phyloP scores from a whole-genome alignment of 257 asterid species.

The Forsythia viridissima region DNA sequence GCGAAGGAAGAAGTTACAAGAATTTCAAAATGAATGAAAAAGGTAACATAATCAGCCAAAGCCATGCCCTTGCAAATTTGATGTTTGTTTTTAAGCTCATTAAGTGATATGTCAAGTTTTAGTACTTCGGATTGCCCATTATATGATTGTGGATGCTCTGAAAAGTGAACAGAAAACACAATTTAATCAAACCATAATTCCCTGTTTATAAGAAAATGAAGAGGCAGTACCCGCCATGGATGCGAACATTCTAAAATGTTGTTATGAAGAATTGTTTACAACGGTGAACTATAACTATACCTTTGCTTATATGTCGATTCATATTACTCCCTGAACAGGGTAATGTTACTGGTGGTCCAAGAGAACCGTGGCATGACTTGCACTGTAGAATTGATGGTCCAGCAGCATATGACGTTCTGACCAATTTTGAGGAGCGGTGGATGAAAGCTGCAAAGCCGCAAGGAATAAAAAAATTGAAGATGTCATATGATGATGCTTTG shows the following conservation, averaged over 20 bases:
- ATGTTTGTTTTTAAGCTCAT: background rate
- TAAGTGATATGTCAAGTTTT: background rate
- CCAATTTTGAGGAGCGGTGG: slow-evolving; percentile 67
- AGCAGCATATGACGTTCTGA: slow-evolving; percentile 57
- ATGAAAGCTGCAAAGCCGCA: slow-evolving; percentile 44
- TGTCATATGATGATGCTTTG: slow-evolving; percentile 54
- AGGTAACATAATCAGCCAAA: background rate
- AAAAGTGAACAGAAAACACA: background rate
- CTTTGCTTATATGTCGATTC: background rate
- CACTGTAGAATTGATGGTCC: slow-evolving; percentile 69
- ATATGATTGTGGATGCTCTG: background rate
- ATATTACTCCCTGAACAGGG: background rate
- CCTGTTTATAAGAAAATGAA: background rate
- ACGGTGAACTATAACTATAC: slow-evolving; percentile 37
- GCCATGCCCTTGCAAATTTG: background rate
- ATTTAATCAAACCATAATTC: background rate
- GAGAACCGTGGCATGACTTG: slow-evolving; percentile 73
- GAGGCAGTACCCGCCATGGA: background rate
- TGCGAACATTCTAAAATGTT: too few species aligned
- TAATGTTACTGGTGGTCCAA: slow-evolving; percentile 32
- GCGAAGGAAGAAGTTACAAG: background rate
- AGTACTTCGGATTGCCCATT: background rate
- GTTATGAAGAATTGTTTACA: background rate
- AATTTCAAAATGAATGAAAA: too few species aligned
- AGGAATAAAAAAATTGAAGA: slow-evolving; percentile 35